A percentile compares a stretch with the other conserved stretches of the same genome.
These are phyloP conservation scores for Penicillium crystallinum DNA, from an alignment of 495 filamentous ascomycete genomes.

Conservation along the genomic window DNA sequence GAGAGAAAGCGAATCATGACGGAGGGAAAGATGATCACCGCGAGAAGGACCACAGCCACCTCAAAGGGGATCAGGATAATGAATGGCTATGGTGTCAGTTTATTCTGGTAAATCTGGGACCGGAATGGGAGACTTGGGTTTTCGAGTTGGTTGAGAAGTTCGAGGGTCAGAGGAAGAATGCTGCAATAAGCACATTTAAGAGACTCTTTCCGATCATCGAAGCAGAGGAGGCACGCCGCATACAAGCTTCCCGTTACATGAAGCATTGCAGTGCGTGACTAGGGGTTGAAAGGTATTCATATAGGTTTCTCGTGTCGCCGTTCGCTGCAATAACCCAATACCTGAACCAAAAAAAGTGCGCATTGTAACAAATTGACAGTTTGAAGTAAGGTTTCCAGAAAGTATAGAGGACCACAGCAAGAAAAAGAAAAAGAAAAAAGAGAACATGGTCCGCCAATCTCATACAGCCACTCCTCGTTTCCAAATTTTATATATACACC, in stretches of 20 bases:
- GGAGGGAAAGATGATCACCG: neutral
- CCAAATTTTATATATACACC: slow-evolving; percentile 7
- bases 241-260: slow-evolving; percentile 1
- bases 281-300: too few relatives aligned
- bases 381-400: neutral
- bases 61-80: neutral
- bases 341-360: neutral
- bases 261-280: neutral
- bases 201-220: neutral
- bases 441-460: neutral
- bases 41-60: neutral
- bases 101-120: slow-evolving; percentile 6
- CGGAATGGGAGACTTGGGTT: slow-evolving; percentile 3
- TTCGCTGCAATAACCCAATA: neutral
- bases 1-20: neutral
- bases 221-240: neutral
- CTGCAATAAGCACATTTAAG: neutral
- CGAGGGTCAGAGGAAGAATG: neutral
- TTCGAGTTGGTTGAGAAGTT: neutral
- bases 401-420: neutral
- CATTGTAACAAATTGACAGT: neutral
- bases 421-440: neutral
- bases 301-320: neutral
- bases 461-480: neutral
- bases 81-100: slow-evolving; percentile 11